These are phyloP conservation scores for Vaccinium vitisidaea DNA, from an alignment of 148 eudicot genomes.

Conservation along the genomic window DNA sequence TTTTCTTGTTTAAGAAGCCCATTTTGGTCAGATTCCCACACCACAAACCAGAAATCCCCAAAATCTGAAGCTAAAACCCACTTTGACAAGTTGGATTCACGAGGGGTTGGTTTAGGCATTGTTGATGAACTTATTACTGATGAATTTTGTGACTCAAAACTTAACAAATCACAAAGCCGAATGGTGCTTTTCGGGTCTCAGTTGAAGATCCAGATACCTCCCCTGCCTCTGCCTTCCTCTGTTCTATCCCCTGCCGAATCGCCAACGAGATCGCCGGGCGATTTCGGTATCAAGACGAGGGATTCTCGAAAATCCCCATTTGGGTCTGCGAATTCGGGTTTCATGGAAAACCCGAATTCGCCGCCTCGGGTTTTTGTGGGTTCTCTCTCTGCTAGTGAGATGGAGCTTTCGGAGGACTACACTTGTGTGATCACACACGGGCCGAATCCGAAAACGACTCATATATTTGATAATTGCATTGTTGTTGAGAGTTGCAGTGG, in stretches of 20 bases:
- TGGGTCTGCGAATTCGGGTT: conserved; percentile 23
- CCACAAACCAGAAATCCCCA: conserved; percentile 22
- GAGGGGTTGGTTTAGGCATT: conserved; percentile 50
- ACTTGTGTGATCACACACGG: conserved; percentile 64
- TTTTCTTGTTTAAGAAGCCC: conserved; percentile 36
- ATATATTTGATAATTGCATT: conserved; percentile 60
- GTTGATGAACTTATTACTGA: conserved; percentile 37
- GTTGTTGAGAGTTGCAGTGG: conserved; percentile 56
- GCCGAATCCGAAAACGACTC: conserved; percentile 58
- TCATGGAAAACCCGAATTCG: conserved; percentile 22
- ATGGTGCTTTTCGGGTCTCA: conserved; percentile 48
- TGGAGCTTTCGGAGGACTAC: conserved; percentile 71
- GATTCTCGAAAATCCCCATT: conserved; percentile 36
- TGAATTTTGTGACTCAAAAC: conserved; percentile 26
- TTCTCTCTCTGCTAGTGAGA: conserved; percentile 40
- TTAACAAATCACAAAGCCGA: conserved; percentile 25
- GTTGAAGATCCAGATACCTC: conserved; percentile 55
- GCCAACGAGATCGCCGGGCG: conserved; percentile 44
- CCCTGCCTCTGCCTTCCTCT: conserved; percentile 33
- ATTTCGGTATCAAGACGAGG: conserved; percentile 54
- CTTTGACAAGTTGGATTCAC: conserved; percentile 28
- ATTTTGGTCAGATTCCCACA: conserved; percentile 27
- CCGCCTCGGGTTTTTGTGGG: conserved; percentile 23
- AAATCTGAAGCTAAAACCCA: conserved; percentile 26
- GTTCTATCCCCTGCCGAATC: conserved; percentile 29